phyloP scores from a whole-genome alignment of 805 yeast genomes.

The Lipomyces orientalis region DNA sequence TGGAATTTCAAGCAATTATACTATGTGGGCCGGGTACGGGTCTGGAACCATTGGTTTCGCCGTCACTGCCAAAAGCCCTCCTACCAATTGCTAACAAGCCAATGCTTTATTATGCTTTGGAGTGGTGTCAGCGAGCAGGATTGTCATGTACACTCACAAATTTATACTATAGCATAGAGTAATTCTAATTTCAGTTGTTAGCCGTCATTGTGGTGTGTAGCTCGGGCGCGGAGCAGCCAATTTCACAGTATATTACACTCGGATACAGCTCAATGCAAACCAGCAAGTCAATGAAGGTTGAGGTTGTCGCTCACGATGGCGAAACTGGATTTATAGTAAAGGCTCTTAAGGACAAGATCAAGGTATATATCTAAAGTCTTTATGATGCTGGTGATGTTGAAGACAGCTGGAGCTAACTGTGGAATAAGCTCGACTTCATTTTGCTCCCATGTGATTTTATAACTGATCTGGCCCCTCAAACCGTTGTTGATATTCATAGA shows the following conservation, averaged over 20 bases:
- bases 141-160: constrained; percentile 31
- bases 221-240: constrained; percentile 56
- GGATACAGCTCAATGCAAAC: constrained; percentile 33
- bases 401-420: not conserved
- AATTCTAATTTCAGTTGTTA: not conserved
- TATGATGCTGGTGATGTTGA: not conserved
- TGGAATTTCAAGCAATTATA: constrained; percentile 93
- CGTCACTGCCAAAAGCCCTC: constrained; percentile 76
- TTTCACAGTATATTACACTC: constrained; percentile 42
- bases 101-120: constrained; percentile 82
- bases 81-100: constrained; percentile 90
- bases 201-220: constrained; percentile 56
- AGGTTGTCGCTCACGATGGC: constrained; percentile 56
- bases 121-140: constrained; percentile 72
- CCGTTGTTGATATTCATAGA: constrained; percentile 81
- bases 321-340: constrained; percentile 69
- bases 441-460: constrained; percentile 92
- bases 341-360: constrained; percentile 49
- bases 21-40: constrained; percentile 84
- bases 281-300: constrained; percentile 57
- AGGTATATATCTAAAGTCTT: constrained; percentile 20
- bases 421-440: constrained; percentile 61
- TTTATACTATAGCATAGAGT: not conserved
- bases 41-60: constrained; percentile 71
- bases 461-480: constrained; percentile 90